phyloP scores from a whole-genome alignment of 2,329 filamentous ascomycete species.

The Rhinocladiella similis region DNA sequence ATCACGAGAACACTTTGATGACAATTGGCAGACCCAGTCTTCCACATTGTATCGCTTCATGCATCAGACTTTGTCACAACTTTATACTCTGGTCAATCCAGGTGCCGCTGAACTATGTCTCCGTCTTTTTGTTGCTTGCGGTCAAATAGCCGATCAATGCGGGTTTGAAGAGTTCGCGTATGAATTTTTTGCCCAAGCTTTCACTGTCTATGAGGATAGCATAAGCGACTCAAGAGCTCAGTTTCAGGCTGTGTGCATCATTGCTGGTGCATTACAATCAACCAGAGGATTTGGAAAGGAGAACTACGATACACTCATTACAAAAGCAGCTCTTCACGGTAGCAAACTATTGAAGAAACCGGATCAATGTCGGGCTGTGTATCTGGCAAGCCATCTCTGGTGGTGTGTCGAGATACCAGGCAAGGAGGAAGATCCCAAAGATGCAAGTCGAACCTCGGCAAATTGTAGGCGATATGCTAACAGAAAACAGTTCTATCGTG shows the following conservation, averaged over 20 bases:
- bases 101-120: slow-evolving; percentile 85
- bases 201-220: slow-evolving; percentile 95
- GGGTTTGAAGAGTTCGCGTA: slow-evolving; percentile 95
- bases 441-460: slow-evolving; percentile 55
- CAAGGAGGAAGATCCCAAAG: slow-evolving; percentile 78
- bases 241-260: slow-evolving; percentile 95
- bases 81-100: slow-evolving; percentile 82
- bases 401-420: slow-evolving; percentile 86
- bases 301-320: slow-evolving; percentile 98
- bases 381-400: slow-evolving; percentile 95
- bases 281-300: slow-evolving; percentile 91
- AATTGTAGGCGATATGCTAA: slow-evolving; percentile 23
- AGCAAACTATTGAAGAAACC: slow-evolving; percentile 97
- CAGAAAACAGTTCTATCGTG: slow-evolving; percentile 75
- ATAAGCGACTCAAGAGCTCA: slow-evolving; percentile 95
- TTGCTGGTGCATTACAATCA: slow-evolving; percentile 84
- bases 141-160: slow-evolving; percentile 87
- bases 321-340: slow-evolving; percentile 93
- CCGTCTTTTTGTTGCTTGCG: slow-evolving; percentile 85
- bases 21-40: slow-evolving; percentile 71
- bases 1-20: slow-evolving; percentile 80
- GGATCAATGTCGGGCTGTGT: slow-evolving; percentile 95
- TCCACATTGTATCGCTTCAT: slow-evolving; percentile 93
- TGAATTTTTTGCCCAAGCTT: slow-evolving; percentile 97
- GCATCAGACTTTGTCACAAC: slow-evolving; percentile 79